A percentile compares a stretch with the other conserved stretches of the same genome.
These are phyloP conservation scores for Biancaea sappan DNA, from an alignment of 306 rosid genomes.

Conservation along the genomic window DNA sequence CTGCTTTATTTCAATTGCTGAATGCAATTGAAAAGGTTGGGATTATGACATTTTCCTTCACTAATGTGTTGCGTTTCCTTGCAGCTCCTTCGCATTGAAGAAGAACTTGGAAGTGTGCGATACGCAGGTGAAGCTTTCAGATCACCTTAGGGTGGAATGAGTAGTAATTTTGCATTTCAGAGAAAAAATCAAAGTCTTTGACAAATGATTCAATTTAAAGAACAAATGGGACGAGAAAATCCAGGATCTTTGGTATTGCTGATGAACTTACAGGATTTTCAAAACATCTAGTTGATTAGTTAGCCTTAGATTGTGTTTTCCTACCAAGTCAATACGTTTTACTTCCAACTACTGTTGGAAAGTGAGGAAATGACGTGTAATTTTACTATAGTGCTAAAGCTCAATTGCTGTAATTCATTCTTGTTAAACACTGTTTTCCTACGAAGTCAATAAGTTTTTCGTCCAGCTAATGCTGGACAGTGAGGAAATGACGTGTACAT, in stretches of 20 bases:
- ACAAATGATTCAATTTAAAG: conserved; percentile 12
- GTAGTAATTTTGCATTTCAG: background rate
- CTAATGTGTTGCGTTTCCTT: conserved; percentile 34
- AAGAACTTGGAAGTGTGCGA: conserved; percentile 88
- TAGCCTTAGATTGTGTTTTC: conserved; percentile 21
- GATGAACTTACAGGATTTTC: conserved; percentile 22
- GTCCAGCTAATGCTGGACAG: no score
- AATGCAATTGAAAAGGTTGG: conserved; percentile 7
- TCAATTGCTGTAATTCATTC: background rate
- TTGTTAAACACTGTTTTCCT: background rate
- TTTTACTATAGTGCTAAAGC: conserved; percentile 15
- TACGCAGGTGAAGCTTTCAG: conserved; percentile 96
- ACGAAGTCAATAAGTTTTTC: no score
- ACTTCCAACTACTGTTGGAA: conserved; percentile 21
- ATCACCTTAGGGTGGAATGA: conserved; percentile 55
- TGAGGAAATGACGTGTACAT: no score
- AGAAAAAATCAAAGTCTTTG: conserved; percentile 18
- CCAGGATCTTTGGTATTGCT: conserved; percentile 32
- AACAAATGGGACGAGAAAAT: conserved; percentile 23
- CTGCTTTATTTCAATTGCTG: background rate
- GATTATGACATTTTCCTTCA: background rate
- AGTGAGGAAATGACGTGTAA: conserved; percentile 29
- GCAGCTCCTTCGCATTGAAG: conserved; percentile 98
- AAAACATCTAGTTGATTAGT: conserved; percentile 5
- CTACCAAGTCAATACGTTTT: background rate